Evolutionary conservation across 2,329 filamentous ascomycete genomes (phyloP).

Genomic region (Colletotrichum sp.): DNA sequence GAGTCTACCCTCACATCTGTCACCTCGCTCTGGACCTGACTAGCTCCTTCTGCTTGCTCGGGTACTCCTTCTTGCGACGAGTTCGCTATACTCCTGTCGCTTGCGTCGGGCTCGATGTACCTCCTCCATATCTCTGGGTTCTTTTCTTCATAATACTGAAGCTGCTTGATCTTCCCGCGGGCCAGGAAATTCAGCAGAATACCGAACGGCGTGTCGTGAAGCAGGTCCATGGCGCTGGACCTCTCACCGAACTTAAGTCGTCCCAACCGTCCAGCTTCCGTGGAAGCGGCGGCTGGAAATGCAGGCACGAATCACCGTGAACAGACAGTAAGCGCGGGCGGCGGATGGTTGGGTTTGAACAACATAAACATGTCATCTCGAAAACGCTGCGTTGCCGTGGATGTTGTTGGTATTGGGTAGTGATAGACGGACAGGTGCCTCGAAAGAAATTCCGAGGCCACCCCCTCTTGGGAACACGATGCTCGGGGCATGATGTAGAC

Average conservation of each 20-base stretch:
- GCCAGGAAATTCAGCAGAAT: not conserved
- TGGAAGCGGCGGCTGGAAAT: not conserved
- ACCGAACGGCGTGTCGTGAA: constrained; percentile 8
- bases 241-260: not conserved
- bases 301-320: not conserved
- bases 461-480: not conserved
- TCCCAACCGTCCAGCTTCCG: not conserved
- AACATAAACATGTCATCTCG: not conserved
- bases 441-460: not conserved
- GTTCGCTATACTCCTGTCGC: not conserved
- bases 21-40: not conserved
- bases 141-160: constrained; percentile 1
- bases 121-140: not conserved
- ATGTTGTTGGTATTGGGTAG: not conserved
- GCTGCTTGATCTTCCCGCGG: not conserved
- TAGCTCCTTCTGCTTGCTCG: not conserved
- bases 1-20: not conserved
- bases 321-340: not conserved
- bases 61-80: not conserved
- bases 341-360: not conserved
- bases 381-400: not conserved
- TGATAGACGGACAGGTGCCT: not conserved
- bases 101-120: not conserved
- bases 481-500: not conserved
- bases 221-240: not conserved